Evolutionary conservation across 441 rosid genomes (phyloP).

Genomic region (Populus trichocarpa): DNA sequence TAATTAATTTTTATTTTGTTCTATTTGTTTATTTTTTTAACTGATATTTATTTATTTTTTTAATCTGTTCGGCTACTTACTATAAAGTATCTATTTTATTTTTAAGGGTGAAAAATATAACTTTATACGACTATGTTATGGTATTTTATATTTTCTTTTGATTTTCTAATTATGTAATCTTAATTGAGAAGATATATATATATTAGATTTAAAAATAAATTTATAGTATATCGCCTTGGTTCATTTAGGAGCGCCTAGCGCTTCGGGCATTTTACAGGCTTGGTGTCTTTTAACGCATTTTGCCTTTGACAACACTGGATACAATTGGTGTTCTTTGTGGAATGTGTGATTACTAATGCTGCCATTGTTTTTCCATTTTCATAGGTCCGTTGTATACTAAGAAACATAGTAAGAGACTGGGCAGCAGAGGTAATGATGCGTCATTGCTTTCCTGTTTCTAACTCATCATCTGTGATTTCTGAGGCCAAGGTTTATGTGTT

Average conservation of each 20-base stretch:
- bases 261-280: too few species aligned
- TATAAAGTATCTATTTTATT: constrained; percentile 15
- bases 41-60: neutral
- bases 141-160: too few species aligned
- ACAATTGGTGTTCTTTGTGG: neutral
- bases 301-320: too few species aligned
- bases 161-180: too few species aligned
- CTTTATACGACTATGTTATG: too few species aligned
- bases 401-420: constrained; percentile 99
- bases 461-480: constrained; percentile 9
- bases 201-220: too few species aligned
- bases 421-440: constrained; percentile 77
- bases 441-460: constrained; percentile 8
- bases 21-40: too few species aligned
- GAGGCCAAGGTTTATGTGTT: neutral
- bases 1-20: too few species aligned
- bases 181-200: too few species aligned
- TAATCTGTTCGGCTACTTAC: neutral
- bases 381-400: constrained; percentile 94
- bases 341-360: neutral
- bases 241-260: too few species aligned
- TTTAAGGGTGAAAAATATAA: neutral
- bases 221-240: too few species aligned
- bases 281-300: too few species aligned
- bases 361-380: constrained; percentile 17